phyloP scores from a whole-genome alignment of 805 yeast species.

The Suhomyces vadensis region DNA sequence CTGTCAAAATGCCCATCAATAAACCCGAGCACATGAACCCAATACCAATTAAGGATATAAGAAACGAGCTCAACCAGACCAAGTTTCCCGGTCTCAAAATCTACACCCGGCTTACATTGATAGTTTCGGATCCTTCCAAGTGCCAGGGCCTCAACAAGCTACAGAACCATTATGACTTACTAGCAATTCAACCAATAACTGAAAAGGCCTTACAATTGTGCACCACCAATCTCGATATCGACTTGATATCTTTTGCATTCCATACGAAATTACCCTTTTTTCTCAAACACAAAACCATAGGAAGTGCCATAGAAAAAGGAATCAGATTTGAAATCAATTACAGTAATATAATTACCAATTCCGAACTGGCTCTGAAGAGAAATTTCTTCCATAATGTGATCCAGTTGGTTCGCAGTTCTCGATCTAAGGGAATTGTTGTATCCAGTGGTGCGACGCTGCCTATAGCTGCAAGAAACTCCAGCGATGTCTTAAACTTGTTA shows the following conservation, averaged over 20 bases:
- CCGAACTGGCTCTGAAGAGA: constrained; percentile 37
- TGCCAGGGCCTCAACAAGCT: constrained; percentile 59
- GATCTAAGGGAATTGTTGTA: constrained; percentile 76
- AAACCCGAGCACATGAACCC: constrained; percentile 47
- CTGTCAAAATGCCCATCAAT: constrained; percentile 52
- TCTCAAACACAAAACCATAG: constrained; percentile 78
- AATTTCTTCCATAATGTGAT: constrained; percentile 70
- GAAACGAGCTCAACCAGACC: constrained; percentile 14
- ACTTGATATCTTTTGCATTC: constrained; percentile 73
- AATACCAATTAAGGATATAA: constrained; percentile 38
- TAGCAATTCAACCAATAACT: constrained; percentile 76
- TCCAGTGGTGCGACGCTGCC: constrained; percentile 71
- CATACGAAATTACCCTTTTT: constrained; percentile 67
- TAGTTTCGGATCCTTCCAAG: constrained; percentile 75
- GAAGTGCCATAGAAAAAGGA: constrained; percentile 83
- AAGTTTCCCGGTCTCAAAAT: constrained; percentile 39
- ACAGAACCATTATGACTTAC: constrained; percentile 63
- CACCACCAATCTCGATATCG: constrained; percentile 75
- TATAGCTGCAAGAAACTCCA: constrained; percentile 60
- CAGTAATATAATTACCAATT: constrained; percentile 43
- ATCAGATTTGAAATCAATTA: constrained; percentile 79
- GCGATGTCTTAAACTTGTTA: constrained; percentile 68
- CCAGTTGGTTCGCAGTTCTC: constrained; percentile 75
- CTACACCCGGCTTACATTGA: constrained; percentile 72
- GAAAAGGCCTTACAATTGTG: constrained; percentile 80